These are phyloP conservation scores for Fusarium foetens DNA, from an alignment of 2,329 filamentous ascomycete genomes.

Conservation along the genomic window DNA sequence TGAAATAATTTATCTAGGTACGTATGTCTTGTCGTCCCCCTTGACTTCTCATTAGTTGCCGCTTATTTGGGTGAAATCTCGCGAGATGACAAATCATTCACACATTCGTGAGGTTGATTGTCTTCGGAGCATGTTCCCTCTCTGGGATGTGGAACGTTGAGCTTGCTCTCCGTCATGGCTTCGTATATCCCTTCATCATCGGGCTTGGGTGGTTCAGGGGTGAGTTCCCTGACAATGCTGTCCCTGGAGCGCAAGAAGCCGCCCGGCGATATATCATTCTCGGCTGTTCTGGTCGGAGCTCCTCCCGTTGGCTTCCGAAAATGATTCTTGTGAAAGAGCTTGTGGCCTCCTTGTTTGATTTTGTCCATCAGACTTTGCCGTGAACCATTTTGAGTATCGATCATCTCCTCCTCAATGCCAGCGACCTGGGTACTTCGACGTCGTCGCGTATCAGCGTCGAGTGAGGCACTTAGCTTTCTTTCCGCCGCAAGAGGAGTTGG, in stretches of 20 bases:
- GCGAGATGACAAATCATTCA: constrained; percentile 38
- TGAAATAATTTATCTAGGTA: constrained; percentile 7
- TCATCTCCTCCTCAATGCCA: constrained; percentile 3
- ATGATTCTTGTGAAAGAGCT: constrained; percentile 38
- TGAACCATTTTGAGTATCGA: constrained; percentile 20
- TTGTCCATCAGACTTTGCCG: constrained; percentile 44
- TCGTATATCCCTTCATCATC: constrained; percentile 40
- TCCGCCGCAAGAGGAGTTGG: constrained; percentile 6
- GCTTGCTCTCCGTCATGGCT: constrained; percentile 38
- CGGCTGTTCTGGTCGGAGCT: background rate
- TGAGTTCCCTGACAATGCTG: constrained; percentile 32
- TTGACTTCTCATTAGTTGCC: background rate
- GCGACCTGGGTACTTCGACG: constrained; percentile 42
- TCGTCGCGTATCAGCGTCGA: constrained; percentile 40
- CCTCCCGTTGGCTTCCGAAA: constrained; percentile 29
- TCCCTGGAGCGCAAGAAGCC: constrained; percentile 31
- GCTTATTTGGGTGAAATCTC: constrained; percentile 17
- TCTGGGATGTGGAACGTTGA: constrained; percentile 9
- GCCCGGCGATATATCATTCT: background rate
- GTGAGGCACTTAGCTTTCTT: constrained; percentile 39
- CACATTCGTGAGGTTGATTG: constrained; percentile 46
- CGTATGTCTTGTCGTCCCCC: background rate
- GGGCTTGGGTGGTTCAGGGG: constrained; percentile 25
- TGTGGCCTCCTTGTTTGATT: constrained; percentile 44
- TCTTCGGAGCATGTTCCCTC: constrained; percentile 48